Percentiles rank a stretch among this genome's conserved stretches.
Conservation (phyloP, 2,329 filamentous ascomycete genomes). For the Ceratocystis eucalypticola region DNA sequence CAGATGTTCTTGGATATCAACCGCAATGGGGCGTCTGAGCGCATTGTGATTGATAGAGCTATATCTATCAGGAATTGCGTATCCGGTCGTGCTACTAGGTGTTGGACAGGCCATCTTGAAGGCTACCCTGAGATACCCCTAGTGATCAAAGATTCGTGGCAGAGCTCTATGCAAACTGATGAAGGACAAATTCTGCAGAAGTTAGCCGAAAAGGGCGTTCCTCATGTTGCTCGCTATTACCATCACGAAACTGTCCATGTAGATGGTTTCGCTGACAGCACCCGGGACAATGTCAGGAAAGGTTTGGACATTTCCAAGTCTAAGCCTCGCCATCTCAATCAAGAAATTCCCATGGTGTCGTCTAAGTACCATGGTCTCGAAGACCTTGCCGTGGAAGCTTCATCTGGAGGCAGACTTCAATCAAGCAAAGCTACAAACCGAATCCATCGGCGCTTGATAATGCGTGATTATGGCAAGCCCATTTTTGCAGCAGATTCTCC, state of each 20-base stretch:
- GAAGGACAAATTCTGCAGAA: background rate
- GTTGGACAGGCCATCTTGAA: background rate
- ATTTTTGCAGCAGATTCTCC: background rate
- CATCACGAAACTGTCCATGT: background rate
- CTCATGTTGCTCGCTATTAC: background rate
- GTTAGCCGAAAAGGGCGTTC: background rate
- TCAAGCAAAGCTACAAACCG: background rate
- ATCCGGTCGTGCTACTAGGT: background rate
- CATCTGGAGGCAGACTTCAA: background rate
- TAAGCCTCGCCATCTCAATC: background rate
- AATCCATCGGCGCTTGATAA: background rate
- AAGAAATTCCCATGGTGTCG: background rate
- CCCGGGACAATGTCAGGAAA: background rate
- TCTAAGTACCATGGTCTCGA: background rate
- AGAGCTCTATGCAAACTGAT: fast-evolving
- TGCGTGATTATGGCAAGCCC: background rate
- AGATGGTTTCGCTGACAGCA: background rate
- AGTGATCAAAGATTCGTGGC: background rate
- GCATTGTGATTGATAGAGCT: background rate
- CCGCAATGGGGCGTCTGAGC: background rate
- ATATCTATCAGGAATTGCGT: background rate
- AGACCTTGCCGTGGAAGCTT: too few species aligned
- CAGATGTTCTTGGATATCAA: background rate
- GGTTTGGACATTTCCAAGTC: background rate
- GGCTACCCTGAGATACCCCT: background rate